Percentiles rank a stretch among this genome's conserved stretches.
Evolutionary conservation across 148 eudicot species (phyloP).

Genomic region (Gaultheria prostrata): DNA sequence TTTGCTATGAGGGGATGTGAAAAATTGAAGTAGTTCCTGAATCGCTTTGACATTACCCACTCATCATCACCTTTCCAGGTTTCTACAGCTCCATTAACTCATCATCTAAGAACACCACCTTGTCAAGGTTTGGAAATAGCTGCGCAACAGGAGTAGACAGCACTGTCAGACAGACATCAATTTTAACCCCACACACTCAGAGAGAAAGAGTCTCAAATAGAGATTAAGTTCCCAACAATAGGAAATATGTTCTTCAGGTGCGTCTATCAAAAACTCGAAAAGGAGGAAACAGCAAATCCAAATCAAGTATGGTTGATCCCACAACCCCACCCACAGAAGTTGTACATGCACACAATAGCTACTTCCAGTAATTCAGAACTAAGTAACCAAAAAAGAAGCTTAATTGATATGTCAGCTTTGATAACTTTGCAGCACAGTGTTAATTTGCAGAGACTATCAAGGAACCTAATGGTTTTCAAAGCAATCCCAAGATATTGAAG

Average conservation of each 20-base stretch:
- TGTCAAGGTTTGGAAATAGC: constrained; percentile 92
- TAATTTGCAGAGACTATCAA: background rate
- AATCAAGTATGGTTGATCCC: background rate
- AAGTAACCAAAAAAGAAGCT: constrained; percentile 1
- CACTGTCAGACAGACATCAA: too few relatives aligned
- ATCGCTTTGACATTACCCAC: constrained; percentile 97
- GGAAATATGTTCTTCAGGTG: background rate
- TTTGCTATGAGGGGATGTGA: constrained; percentile 86
- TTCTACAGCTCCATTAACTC: constrained; percentile 99
- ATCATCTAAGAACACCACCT: constrained; percentile 94
- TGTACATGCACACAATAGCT: background rate
- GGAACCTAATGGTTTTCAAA: background rate
- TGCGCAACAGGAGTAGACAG: constrained; percentile 33
- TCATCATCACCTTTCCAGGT: constrained; percentile 92
- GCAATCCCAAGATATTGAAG: background rate
- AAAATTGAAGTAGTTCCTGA: constrained; percentile 91
- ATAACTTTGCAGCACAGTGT: background rate
- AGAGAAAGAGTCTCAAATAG: too few relatives aligned
- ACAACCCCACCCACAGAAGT: background rate
- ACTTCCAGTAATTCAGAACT: background rate
- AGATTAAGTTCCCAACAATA: background rate
- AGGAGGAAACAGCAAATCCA: background rate
- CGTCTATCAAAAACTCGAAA: background rate
- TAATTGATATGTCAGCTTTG: background rate
- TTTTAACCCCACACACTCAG: too few relatives aligned